Conservation (phyloP, 768 basidiomycete genomes). For the Sarcodon aspratus region DNA sequence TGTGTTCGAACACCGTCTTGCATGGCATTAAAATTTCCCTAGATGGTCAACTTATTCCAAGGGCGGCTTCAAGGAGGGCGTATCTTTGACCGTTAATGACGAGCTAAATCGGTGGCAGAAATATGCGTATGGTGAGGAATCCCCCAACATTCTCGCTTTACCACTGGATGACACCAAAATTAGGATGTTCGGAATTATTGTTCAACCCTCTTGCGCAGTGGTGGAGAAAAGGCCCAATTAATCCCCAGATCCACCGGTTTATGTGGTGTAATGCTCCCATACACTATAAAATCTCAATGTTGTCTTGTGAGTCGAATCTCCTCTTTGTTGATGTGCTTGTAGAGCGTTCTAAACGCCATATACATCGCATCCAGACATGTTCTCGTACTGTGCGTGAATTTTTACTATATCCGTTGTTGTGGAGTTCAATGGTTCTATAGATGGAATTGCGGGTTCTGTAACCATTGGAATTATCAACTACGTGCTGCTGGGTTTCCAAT, state of each 20-base stretch:
- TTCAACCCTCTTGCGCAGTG: constrained; percentile 79
- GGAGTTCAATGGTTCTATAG: constrained; percentile 6
- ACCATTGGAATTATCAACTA: constrained; percentile 67
- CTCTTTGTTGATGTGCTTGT: neutral
- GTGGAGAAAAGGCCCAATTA: constrained; percentile 76
- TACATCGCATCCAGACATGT: constrained; percentile 23
- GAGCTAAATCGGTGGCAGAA: constrained; percentile 93
- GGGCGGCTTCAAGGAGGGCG: constrained; percentile 85
- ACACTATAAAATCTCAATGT: constrained; percentile 42
- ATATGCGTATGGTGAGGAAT: constrained; percentile 55
- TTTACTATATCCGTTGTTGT: neutral
- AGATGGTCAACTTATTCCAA: constrained; percentile 76
- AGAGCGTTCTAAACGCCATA: constrained; percentile 8
- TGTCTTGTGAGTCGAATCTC: constrained; percentile 28
- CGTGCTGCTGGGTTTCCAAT: constrained; percentile 58
- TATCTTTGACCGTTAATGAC: constrained; percentile 81
- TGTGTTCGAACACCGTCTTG: constrained; percentile 1
- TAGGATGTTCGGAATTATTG: constrained; percentile 54
- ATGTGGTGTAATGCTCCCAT: constrained; percentile 52
- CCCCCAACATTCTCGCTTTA: neutral
- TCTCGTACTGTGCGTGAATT: constrained; percentile 34
- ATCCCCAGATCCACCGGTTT: constrained; percentile 64
- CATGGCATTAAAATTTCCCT: constrained; percentile 12
- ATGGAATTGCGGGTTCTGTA: constrained; percentile 54
- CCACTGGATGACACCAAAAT: constrained; percentile 1